Percentiles rank a stretch among this genome's conserved stretches.
Conservation (phyloP, 441 rosid genomes). For the Arabidopsis lyrata region DNA sequence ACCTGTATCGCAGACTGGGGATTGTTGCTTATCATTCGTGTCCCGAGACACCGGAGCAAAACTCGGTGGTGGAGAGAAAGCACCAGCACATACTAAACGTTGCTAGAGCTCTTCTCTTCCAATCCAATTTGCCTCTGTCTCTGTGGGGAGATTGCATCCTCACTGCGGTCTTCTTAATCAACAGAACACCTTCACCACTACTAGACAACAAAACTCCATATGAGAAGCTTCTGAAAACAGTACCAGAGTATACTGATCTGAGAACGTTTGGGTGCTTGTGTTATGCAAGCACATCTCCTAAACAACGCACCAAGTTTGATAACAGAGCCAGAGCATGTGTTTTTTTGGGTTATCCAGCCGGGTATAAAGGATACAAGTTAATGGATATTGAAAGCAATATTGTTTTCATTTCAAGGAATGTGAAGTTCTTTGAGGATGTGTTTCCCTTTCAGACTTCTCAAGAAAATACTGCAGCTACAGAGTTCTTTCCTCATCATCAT, state of each 20-base stretch:
- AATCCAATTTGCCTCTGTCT: background rate
- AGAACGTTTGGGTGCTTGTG: background rate
- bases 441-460: background rate
- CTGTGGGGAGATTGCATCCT: background rate
- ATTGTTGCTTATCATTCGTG: background rate
- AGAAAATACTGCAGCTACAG: too few species aligned
- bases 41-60: background rate
- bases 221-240: background rate
- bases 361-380: background rate
- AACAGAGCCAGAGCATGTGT: background rate
- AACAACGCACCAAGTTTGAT: background rate
- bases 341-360: background rate
- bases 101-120: background rate
- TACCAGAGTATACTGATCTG: too few species aligned
- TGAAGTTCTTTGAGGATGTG: background rate
- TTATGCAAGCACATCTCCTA: background rate
- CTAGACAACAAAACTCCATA: background rate
- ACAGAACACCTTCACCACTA: background rate
- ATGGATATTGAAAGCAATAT: background rate
- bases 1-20: background rate
- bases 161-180: background rate
- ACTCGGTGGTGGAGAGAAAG: background rate
- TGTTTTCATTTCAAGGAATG: background rate
- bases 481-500: too few species aligned
- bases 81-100: background rate